Conservation (phyloP, 352 stramenopile species). For the Pythium rhizo-oryzae region DNA sequence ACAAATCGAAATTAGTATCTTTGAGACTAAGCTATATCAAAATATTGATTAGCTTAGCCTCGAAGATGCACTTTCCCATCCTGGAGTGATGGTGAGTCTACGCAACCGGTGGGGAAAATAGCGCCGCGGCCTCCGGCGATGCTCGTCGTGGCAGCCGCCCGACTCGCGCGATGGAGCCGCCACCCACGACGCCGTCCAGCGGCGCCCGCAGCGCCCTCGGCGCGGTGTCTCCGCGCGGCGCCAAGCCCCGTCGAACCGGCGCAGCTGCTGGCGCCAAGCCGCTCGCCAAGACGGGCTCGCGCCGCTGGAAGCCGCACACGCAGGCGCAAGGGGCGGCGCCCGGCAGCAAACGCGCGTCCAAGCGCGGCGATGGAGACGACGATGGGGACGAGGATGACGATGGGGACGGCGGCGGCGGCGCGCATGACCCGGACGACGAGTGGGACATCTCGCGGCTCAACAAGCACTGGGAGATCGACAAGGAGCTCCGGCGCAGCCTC, state of each 20-base stretch:
- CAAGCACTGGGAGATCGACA: conserved; percentile 75
- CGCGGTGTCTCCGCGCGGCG: not conserved
- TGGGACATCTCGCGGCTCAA: conserved; percentile 81
- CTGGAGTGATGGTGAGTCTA: too few relatives aligned
- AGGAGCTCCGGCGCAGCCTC: conserved; percentile 55
- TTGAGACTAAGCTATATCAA: too few relatives aligned
- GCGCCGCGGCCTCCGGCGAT: too few relatives aligned
- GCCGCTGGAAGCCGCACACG: conserved; percentile 2
- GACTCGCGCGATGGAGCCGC: not conserved
- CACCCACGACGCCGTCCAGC: not conserved
- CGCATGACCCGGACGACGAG: conserved; percentile 3
- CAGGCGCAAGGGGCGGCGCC: not conserved
- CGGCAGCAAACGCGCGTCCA: not conserved
- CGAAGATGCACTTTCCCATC: too few relatives aligned
- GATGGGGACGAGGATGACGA: not conserved
- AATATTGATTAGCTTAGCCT: too few relatives aligned
- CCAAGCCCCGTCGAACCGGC: not conserved
- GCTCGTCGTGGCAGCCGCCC: too few relatives aligned
- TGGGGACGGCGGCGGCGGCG: not conserved
- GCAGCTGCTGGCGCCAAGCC: too few relatives aligned
- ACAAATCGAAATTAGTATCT: too few relatives aligned
- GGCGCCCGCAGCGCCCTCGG: too few relatives aligned
- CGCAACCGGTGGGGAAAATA: not conserved
- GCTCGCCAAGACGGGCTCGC: not conserved
- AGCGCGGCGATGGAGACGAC: not conserved